phyloP scores from a whole-genome alignment of 208 protist genomes.

The Wallacemonas collosoma region DNA sequence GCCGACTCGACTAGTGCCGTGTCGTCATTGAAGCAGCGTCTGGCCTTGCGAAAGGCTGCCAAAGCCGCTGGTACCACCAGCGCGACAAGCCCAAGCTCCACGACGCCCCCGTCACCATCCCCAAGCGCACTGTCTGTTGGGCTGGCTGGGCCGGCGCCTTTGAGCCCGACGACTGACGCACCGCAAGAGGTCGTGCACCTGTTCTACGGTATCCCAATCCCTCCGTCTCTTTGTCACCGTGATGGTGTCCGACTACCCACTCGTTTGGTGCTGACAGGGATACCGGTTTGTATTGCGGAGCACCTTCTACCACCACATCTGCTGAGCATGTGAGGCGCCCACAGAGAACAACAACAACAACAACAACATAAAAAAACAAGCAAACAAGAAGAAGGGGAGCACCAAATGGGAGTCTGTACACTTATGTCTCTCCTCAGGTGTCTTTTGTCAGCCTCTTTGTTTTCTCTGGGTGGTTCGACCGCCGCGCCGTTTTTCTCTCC shows the following conservation, averaged over 20 bases:
- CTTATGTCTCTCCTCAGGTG: too few species aligned
- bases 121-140: background rate
- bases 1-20: constrained; percentile 13
- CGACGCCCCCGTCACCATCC: background rate
- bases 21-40: constrained; percentile 45
- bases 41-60: constrained; percentile 51
- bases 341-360: background rate
- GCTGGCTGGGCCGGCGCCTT: too few species aligned
- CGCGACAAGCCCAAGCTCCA: background rate
- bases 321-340: background rate
- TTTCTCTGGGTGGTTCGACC: too few species aligned
- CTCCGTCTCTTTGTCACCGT: background rate
- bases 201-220: background rate
- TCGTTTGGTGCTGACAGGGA: background rate
- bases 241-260: background rate
- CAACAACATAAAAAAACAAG: background rate
- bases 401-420: too few species aligned
- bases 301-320: background rate
- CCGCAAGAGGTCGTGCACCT: background rate
- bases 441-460: too few species aligned
- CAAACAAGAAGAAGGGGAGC: background rate
- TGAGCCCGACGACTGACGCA: background rate
- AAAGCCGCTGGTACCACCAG: background rate
- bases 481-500: too few species aligned
- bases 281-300: background rate